Base-by-base conservation (phyloP, 2,329 filamentous ascomycete genomes). In the Arthrocladium fulminans region DNA sequence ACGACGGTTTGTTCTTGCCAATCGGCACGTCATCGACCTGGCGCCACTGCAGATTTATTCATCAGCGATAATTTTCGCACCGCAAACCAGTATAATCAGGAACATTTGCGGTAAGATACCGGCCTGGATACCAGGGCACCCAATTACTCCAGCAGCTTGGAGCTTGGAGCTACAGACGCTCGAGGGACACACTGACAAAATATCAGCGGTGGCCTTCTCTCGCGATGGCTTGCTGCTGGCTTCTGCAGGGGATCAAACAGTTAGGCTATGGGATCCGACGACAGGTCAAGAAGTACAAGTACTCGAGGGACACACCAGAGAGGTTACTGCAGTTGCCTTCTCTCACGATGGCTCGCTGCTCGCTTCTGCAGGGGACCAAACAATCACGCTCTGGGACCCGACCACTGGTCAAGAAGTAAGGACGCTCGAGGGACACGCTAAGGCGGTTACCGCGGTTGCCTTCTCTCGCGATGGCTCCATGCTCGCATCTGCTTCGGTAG, bases 41-140 rank as follows among this genome's bases (percentile, higher is more conserved):
- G 58, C 59, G 8, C 66, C 66, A 9, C 61, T 69, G 20, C 63
- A 68, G 51, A 34, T 63, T 13, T 67, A 68, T 51, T 57, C 15
- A 20, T 60, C 60, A 8, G 65, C 61, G 3, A 50, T 67, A 0
- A 37, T 63, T 13, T 68, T 67, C 48, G 51, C 55, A 20, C 65
- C 64, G 20, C 42, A 32, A 46, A 47, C 19, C 9, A 61, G 58
- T 43, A 50, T 60, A 8, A 51, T 66, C 20, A 52, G 59, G 42
- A 53, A 53, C 25, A 3, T 65, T 62, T 52, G 9, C 46, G 23
- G 20, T 42, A 22, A 27, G 55, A 27, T 60, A 7, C 51, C 57
- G 6, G 20, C 35, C 25, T 57, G 52, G 50, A 53, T 61, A 9
- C 9, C 24, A 13, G 17, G 24, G 19, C 24, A 9, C 27, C 35